These are phyloP conservation scores for Aspergillus eucalypticola DNA, from an alignment of 2,329 filamentous ascomycete genomes.

Conservation along the genomic window DNA sequence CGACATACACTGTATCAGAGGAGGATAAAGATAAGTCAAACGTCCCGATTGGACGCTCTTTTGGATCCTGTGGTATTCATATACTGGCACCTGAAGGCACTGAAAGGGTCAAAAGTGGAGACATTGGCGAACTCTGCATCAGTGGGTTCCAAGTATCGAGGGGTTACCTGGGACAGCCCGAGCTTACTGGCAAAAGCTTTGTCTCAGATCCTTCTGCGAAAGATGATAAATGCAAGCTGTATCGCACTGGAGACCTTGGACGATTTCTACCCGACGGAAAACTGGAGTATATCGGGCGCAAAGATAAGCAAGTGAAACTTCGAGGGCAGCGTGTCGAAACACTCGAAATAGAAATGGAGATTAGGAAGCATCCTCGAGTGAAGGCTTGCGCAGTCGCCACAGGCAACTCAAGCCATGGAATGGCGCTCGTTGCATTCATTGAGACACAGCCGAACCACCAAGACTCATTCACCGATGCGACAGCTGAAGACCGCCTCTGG, in stretches of 20 bases:
- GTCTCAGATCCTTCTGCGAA: not conserved
- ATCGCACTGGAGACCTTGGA: conserved; percentile 1
- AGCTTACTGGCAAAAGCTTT: not conserved
- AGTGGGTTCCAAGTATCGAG: not conserved
- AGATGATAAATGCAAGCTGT: not conserved
- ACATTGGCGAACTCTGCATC: conserved; percentile 2
- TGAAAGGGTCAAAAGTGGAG: not conserved
- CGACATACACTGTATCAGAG: not conserved
- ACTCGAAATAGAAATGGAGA: not conserved
- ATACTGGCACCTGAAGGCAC: not conserved
- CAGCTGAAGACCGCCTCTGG: not conserved
- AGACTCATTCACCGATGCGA: not conserved
- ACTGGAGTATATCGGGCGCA: not conserved
- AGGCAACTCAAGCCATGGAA: not conserved
- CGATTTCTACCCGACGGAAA: not conserved
- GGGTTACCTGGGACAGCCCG: conserved; percentile 1
- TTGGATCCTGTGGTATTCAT: not conserved
- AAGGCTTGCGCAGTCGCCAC: not conserved
- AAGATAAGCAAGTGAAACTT: not conserved
- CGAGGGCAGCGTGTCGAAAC: conserved; percentile 8
- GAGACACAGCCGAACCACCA: not conserved
- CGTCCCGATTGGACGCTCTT: not conserved
- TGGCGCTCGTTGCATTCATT: not conserved
- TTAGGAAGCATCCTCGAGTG: not conserved
- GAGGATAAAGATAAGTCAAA: not conserved